phyloP scores from a whole-genome alignment of 257 asterid species.

The Petrea volubilis region DNA sequence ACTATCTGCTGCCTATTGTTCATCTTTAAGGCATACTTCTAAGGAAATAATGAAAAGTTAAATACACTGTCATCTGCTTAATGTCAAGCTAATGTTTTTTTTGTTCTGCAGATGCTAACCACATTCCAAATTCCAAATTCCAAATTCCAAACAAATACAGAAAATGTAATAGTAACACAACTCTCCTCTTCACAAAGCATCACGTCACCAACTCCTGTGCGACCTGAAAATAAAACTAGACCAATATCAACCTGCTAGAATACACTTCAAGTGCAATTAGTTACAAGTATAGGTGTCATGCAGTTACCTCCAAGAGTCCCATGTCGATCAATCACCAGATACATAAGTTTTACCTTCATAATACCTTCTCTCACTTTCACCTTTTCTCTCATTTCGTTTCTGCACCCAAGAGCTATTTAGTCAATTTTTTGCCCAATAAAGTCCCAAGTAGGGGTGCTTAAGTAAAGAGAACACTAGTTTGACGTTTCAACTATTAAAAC shows the following conservation, averaged over 20 bases:
- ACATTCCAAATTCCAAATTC: slow-evolving; percentile 1
- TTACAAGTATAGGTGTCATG: background rate
- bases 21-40: slow-evolving; percentile 2
- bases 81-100: slow-evolving; percentile 11
- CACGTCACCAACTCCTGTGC: slow-evolving; percentile 18
- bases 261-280: background rate
- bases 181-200: slow-evolving; percentile 22
- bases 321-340: slow-evolving; percentile 64
- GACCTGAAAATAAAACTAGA: slow-evolving; percentile 23
- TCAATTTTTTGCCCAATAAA: slow-evolving; percentile 14
- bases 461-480: slow-evolving; percentile 14
- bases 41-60: background rate
- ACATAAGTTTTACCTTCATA: slow-evolving; percentile 74
- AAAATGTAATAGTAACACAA: background rate
- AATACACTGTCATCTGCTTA: slow-evolving; percentile 1
- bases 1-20: background rate
- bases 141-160: slow-evolving; percentile 13
- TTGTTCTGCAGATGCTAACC: slow-evolving; percentile 29
- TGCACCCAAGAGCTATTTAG: slow-evolving; percentile 29
- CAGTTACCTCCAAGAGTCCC: slow-evolving; percentile 37
- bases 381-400: slow-evolving; percentile 93
- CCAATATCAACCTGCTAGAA: slow-evolving; percentile 12
- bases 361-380: slow-evolving; percentile 87
- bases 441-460: background rate
- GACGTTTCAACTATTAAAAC: slow-evolving; percentile 6